Evolutionary conservation across 2,329 filamentous ascomycete species (phyloP).

Genomic region (Calonectria pseudoreteaudii): DNA sequence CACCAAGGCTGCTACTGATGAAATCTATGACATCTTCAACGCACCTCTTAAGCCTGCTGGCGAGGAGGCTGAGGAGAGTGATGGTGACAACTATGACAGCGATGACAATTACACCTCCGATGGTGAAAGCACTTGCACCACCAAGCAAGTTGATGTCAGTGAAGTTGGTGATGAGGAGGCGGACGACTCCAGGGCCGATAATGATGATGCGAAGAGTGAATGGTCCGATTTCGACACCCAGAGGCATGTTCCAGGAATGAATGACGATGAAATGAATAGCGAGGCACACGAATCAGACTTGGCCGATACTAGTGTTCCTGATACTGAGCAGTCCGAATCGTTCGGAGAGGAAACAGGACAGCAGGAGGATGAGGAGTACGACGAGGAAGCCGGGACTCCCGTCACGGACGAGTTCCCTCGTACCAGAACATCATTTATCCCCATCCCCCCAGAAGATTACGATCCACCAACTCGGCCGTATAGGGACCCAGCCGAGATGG

Average conservation of each 20-base stretch:
- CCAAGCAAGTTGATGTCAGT: conserved; percentile 69
- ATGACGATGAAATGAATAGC: conserved; percentile 47
- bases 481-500: conserved; percentile 81
- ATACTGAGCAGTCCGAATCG: conserved; percentile 37
- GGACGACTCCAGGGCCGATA: conserved; percentile 55
- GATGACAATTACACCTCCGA: conserved; percentile 86
- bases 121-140: conserved; percentile 85
- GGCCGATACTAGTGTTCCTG: conserved; percentile 49
- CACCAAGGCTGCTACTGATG: conserved; percentile 93
- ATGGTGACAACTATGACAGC: conserved; percentile 77
- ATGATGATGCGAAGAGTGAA: conserved; percentile 72
- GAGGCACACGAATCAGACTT: conserved; percentile 55
- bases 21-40: conserved; percentile 98
- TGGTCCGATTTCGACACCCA: conserved; percentile 90
- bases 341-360: conserved; percentile 13
- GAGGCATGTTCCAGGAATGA: conserved; percentile 72
- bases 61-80: conserved; percentile 54
- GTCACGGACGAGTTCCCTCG: conserved; percentile 54
- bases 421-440: conserved; percentile 77
- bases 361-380: conserved; percentile 47
- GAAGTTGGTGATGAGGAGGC: conserved; percentile 60
- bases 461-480: conserved; percentile 83
- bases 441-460: conserved; percentile 87
- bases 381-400: conserved; percentile 56
- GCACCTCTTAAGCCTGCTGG: conserved; percentile 66